Conservation (phyloP, 116 monocot genomes). For the Zostera marina region DNA sequence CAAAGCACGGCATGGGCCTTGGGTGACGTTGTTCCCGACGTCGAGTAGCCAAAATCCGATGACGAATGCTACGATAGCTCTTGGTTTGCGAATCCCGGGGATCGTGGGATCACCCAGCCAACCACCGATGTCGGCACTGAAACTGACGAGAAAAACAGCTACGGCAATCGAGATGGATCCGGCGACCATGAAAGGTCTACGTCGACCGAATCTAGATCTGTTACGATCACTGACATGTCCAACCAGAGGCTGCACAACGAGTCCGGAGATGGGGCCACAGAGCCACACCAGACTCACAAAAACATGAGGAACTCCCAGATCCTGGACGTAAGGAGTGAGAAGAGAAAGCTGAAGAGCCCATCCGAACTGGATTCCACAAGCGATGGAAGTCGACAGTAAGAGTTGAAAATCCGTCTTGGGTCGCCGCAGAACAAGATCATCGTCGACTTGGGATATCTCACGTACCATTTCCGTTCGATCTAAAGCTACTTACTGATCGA, state of each 20-base stretch:
- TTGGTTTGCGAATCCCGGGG: constrained; percentile 5
- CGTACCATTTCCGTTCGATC: no score
- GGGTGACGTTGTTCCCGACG: constrained; percentile 76
- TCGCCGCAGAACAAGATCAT: neutral
- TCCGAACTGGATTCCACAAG: constrained; percentile 83
- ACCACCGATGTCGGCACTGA: constrained; percentile 66
- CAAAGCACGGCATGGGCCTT: constrained; percentile 72
- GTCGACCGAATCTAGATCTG: constrained; percentile 37
- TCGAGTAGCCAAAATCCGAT: constrained; percentile 84
- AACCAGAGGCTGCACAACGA: constrained; percentile 74
- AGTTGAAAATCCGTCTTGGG: constrained; percentile 12
- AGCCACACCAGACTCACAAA: constrained; percentile 83
- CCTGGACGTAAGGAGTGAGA: constrained; percentile 91
- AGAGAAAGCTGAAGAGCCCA: constrained; percentile 97
- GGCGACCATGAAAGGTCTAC: constrained; percentile 50
- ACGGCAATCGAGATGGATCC: constrained; percentile 28
- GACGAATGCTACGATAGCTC: constrained; percentile 51
- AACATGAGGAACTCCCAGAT: constrained; percentile 79
- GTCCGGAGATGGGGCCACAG: constrained; percentile 76
- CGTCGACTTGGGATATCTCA: no score
- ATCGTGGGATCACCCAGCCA: constrained; percentile 35
- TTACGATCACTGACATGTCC: constrained; percentile 65
- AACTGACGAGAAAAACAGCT: constrained; percentile 42
- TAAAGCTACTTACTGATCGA: no score
- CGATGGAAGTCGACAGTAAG: constrained; percentile 35